A percentile compares a stretch with the other conserved stretches of the same genome.
These are phyloP conservation scores for Pezicula carpinea DNA, from an alignment of 2,329 filamentous ascomycete genomes.

Conservation along the genomic window DNA sequence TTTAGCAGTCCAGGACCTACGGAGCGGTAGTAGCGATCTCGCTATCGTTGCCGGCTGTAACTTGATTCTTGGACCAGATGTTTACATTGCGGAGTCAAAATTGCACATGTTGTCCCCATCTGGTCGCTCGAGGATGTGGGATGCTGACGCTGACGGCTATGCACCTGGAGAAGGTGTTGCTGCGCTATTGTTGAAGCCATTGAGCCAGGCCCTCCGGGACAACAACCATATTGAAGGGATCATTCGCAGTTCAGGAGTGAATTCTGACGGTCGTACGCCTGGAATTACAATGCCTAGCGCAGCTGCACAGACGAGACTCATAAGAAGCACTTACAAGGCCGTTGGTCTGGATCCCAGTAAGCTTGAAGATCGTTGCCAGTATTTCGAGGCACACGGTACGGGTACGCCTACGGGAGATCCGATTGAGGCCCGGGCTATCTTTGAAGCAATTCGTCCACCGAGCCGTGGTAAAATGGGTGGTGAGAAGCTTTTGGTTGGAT, in stretches of 20 bases:
- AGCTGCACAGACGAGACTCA: slow-evolving; percentile 30
- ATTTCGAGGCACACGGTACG: slow-evolving; percentile 14
- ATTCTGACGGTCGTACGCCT: slow-evolving; percentile 55
- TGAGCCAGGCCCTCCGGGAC: no score
- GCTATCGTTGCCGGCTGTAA: no score
- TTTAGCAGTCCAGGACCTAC: no score
- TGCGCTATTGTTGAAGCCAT: no score
- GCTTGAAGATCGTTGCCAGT: background rate
- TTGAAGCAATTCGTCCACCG: background rate
- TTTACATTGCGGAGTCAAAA: no score
- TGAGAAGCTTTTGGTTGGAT: slow-evolving; percentile 4
- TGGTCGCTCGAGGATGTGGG: no score
- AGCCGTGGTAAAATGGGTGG: background rate
- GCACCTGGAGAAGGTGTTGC: no score
- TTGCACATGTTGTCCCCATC: no score
- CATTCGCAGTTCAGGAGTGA: slow-evolving; percentile 45
- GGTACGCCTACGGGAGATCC: slow-evolving; percentile 14
- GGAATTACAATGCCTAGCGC: slow-evolving; percentile 50
- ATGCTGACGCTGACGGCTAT: no score
- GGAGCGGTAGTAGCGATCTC: no score
- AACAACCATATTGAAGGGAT: slow-evolving; percentile 19
- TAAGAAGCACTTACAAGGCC: slow-evolving; percentile 1
- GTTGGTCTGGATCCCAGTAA: background rate
- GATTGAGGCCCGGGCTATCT: slow-evolving; percentile 10
- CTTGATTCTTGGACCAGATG: no score